These are phyloP conservation scores for Amyloporia xantha DNA, from an alignment of 768 basidiomycete genomes.

Conservation along the genomic window DNA sequence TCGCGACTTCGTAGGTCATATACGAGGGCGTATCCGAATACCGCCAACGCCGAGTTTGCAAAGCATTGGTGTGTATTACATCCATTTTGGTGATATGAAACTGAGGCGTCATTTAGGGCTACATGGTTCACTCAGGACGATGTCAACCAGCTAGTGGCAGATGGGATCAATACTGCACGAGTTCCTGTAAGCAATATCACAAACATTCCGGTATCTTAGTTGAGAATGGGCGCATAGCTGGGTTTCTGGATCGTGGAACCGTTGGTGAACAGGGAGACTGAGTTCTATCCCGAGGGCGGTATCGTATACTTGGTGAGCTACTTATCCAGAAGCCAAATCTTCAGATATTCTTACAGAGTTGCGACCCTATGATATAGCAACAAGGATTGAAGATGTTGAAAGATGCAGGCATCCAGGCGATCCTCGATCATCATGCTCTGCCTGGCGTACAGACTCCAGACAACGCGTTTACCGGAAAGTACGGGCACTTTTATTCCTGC, in stretches of 20 bases:
- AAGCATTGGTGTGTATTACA: slow-evolving; percentile 47
- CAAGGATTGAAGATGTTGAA: slow-evolving; percentile 55
- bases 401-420: slow-evolving; percentile 55
- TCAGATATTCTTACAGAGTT: background rate
- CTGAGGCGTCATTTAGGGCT: slow-evolving; percentile 30
- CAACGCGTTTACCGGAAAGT: slow-evolving; percentile 70
- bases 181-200: slow-evolving; percentile 47
- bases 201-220: too few species aligned
- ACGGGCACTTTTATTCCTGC: background rate
- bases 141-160: slow-evolving; percentile 43
- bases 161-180: slow-evolving; percentile 71
- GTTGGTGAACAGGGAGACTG: slow-evolving; percentile 53
- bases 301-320: slow-evolving; percentile 52
- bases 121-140: slow-evolving; percentile 68
- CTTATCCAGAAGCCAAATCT: background rate
- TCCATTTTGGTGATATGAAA: background rate
- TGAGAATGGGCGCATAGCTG: slow-evolving; percentile 35
- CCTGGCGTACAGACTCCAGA: slow-evolving; percentile 59
- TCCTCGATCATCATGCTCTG: slow-evolving; percentile 65
- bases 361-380: slow-evolving; percentile 40
- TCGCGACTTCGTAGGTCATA: slow-evolving; percentile 38
- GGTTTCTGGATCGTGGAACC: slow-evolving; percentile 80
- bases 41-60: slow-evolving; percentile 51
- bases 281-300: slow-evolving; percentile 67
- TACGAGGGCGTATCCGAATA: slow-evolving; percentile 50